Conservation (phyloP, 345 rosid species). For the Eucalyptus melliodora region DNA sequence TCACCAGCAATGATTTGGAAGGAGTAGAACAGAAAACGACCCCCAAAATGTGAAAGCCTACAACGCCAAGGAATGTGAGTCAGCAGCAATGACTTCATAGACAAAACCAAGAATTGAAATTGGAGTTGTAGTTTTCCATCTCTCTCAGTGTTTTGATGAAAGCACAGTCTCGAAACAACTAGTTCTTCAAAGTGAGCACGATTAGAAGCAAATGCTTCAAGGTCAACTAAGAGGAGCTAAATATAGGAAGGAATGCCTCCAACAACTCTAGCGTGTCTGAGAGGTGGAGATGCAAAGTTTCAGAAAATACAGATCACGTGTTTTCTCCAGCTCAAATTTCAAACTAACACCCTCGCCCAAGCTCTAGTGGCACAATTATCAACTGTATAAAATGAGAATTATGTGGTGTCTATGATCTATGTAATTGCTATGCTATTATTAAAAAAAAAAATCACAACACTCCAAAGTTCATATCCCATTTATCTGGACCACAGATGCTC, state of each 20-base stretch:
- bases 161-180: neutral
- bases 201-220: neutral
- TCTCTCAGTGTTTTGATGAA: neutral
- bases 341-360: neutral
- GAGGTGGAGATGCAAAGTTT: neutral
- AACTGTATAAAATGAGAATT: neutral
- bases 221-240: neutral
- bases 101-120: neutral
- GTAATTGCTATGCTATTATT: neutral
- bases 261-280: neutral
- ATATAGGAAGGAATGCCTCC: neutral
- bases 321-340: neutral
- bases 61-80: neutral
- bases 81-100: neutral
- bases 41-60: neutral
- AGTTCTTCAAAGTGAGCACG: neutral
- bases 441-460: neutral
- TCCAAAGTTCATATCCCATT: neutral
- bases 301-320: neutral
- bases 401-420: neutral
- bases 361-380: neutral
- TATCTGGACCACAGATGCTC: neutral
- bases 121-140: neutral
- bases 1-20: conserved; percentile 5
- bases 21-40: conserved; percentile 12